Base-by-base conservation (phyloP, 768 basidiomycete genomes). In the Lyophyllum atratum region DNA sequence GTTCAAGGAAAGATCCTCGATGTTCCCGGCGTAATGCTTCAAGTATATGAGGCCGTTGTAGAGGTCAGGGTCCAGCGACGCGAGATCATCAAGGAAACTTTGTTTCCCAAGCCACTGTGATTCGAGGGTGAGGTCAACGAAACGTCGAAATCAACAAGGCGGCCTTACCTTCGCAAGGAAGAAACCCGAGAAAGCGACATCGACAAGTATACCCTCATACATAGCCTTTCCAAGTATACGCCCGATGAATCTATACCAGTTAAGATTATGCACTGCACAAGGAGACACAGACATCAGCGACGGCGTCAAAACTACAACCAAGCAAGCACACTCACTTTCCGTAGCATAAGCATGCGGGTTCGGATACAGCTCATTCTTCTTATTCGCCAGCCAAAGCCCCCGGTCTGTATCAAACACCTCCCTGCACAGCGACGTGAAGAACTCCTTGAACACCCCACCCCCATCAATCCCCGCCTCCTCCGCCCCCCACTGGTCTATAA, bases 371-470 rank as follows among this genome's bases (percentile, higher is more conserved):
- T 98, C 94, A 54, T 97, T 92, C 72, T 93, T 90, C 71, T 85
- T 84, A 55, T 89, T 99, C 25, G 84, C 86, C 25, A 96, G 77
- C 97, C 97, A 99, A 4, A 99, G 75, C 10, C 97, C 97, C 4
- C 94, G 86, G 66, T 98, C 86, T 1, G 91, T 89, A 66, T 99
- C 94, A 59, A 99, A 98, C 0, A 92, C 96, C 69, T 98, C 96
- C 66, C 90, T 94, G 55, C 87, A 89, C 17, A 99, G 71, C 14
- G 90, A 92, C 1, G 95, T 99, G 66, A 98, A 84, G 64, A 98
- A 97, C 70, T 98, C 97, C 70, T 98, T 99, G 79, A 97, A 98
- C 4, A 98, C 87, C 0, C 97, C 97, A 2, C 97, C 95, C 1
- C 96, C 95, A 61, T 98, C 96, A 29, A 98, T 96, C 0, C 95